Percentiles rank a stretch among this genome's conserved stretches.
phyloP scores from a whole-genome alignment of 208 protist genomes.

The Leishmania lainsoni region DNA sequence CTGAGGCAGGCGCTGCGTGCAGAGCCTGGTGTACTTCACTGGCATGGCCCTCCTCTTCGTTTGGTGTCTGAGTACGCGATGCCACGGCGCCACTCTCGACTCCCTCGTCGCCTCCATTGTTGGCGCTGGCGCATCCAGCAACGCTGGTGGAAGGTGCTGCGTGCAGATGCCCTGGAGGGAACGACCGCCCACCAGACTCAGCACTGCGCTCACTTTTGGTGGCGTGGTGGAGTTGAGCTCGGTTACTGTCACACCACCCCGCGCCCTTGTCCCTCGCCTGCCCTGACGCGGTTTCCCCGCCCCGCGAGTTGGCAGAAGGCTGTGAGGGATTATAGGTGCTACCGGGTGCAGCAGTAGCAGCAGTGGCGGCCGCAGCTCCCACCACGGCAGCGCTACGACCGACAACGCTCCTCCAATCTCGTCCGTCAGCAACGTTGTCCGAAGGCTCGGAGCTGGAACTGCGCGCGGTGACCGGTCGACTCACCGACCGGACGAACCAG shows the following conservation, averaged over 20 bases:
- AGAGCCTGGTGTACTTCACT: not conserved
- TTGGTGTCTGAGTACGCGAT: not conserved
- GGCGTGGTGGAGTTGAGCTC: not conserved
- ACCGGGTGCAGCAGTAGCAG: not conserved
- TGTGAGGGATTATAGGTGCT: not conserved
- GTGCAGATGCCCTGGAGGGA: not conserved
- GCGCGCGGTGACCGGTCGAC: not conserved
- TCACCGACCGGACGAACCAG: conserved; percentile 40
- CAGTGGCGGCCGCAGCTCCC: not conserved
- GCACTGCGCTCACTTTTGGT: not conserved
- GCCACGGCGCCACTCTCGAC: not conserved
- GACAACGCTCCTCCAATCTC: not conserved
- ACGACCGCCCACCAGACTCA: not conserved
- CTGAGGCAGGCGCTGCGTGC: not conserved
- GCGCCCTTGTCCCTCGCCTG: not conserved
- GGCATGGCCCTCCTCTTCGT: not conserved
- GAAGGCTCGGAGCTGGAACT: conserved; percentile 6
- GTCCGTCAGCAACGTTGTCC: not conserved
- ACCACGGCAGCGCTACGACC: not conserved
- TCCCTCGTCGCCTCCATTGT: not conserved
- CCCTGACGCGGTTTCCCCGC: not conserved
- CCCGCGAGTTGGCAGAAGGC: not conserved
- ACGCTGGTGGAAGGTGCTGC: too few relatives aligned
- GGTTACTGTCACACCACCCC: not conserved
- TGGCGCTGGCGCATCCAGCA: not conserved